Evolutionary conservation across 2,329 filamentous ascomycete species (phyloP), one percentile per base, ranked within the genome.

Genomic region (Paramyrothecium sp.): DNA sequence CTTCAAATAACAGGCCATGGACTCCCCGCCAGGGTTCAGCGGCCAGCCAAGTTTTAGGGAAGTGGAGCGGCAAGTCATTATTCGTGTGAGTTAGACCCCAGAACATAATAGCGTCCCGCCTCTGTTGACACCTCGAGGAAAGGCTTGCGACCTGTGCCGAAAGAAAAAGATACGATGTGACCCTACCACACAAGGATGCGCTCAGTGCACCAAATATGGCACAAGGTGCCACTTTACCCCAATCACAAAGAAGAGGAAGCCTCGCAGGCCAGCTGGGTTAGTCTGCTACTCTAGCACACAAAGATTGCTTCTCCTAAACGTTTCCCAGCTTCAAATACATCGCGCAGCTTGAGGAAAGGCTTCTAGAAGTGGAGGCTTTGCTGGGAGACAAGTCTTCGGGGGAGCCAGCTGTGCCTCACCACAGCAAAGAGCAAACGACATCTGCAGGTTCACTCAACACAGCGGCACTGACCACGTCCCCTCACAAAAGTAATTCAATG

Each of bases 101-200:
- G 38, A 19, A 19, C 4, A 4, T 44, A 16, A 44, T 38, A 21
- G n/a, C 23, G 16, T 38, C 33, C 33, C 10, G n/a, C n/a, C 38
- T 19, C 38, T 44, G 38, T 19, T 44, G 38, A 44, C 38, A 19
- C 13, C n/a, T 44, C 4, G n/a, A 44, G n/a, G 3, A 3, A 49
- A 67, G 62, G 64, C 64, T 2, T 69, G 67, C 56, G 67, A 71
- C 54, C 59, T 61, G 58, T 71, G 67, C 52, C 61, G 67, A 5
- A 67, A 65, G 58, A 70, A 71, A 54, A 71, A 71, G 60, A 70
- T 67, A 30, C 63, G 66, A 12, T 70, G 69, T 54, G 60, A 67
- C 47, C 58, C 64, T 11, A 65, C 60, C 8, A 48, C 38, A 13
- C 56, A 64, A 21, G 57, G 58, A n/a, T 71, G 69, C 57, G 48